Conservation (phyloP, 2,329 filamentous ascomycete species). For the Sordariomycetes sp. region DNA sequence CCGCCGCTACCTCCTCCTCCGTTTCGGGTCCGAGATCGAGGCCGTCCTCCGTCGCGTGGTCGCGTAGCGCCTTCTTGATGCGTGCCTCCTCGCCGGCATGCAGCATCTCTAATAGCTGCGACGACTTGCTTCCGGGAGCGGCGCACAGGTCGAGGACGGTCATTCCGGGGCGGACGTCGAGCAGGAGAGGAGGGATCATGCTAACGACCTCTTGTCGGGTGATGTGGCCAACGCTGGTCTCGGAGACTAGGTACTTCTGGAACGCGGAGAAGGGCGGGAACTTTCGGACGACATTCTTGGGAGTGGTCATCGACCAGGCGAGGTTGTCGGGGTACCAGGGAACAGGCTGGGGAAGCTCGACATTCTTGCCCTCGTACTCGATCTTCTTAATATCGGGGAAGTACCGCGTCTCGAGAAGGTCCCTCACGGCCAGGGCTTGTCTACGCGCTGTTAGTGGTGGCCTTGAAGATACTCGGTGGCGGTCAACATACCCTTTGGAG, state of each 20-base stretch:
- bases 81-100: constrained; percentile 86
- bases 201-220: constrained; percentile 95
- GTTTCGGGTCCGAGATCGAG: constrained; percentile 37
- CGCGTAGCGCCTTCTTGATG: constrained; percentile 59
- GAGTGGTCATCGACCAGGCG: constrained; percentile 96
- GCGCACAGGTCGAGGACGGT: constrained; percentile 92
- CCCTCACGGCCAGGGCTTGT: constrained; percentile 85
- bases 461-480: background rate
- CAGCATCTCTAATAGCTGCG: constrained; percentile 89
- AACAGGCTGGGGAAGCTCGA: constrained; percentile 73
- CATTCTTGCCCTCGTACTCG: constrained; percentile 69
- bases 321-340: constrained; percentile 91
- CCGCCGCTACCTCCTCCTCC: constrained; percentile 32
- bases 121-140: constrained; percentile 92
- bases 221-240: constrained; percentile 95
- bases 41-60: constrained; percentile 51
- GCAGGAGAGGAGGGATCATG: constrained; percentile 93
- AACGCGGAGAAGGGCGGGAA: constrained; percentile 91
- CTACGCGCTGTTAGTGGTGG: constrained; percentile 25
- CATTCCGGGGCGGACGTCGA: constrained; percentile 87
- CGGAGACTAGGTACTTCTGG: constrained; percentile 94
- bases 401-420: constrained; percentile 78
- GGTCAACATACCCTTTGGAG: constrained; percentile 62
- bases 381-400: constrained; percentile 84
- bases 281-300: constrained; percentile 89